Base-by-base conservation (phyloP, 225 moss, liverwort and hornwort genomes). In the Takakia lepidozioides region DNA sequence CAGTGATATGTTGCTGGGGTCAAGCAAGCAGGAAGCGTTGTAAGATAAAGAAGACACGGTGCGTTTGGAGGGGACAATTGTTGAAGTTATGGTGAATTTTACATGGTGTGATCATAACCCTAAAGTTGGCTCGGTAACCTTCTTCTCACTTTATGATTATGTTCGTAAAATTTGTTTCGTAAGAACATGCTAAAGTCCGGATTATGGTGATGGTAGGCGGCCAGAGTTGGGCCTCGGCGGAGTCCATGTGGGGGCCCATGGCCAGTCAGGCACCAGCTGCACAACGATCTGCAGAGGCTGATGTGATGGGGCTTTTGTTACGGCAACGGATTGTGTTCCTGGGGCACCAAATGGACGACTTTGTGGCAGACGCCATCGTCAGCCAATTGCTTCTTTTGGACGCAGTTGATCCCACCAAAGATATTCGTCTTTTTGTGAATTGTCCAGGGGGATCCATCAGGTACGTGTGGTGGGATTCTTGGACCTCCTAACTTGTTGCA, bases 331-430 rank as follows among this genome's bases (percentile, higher is more conserved):
- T 98, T 49, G 87, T 98, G 54, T 98, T 98, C 36, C 71, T 98
- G 0, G 95, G 95, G 5, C 68, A 85, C 46, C 95, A 98, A 72
- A 86, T 98, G 90, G 95, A 98, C 36, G 95, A 98, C 46, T 90
- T 98, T 20, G 95, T 98, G 19, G 95, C 95, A 9, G 95, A 98
- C 21, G 72, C 95, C 2, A 77, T 90, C 27, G 59, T 98, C 54
- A 98, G 95, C 72, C 95, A 98, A 57, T 68, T 98, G 61, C 90
- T 98, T 6, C 82, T 98, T 10, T 55, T 98, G 52, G 95, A 98
- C 58, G 90, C 95, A 2, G 84, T 90, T 1, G 95, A 98, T 43
- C 47, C 87, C 1, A 90, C 84, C 22, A 87, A 90, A 48, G 86
- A 90, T 9, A 98, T 98, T 38, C 90, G 95, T 0, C 85, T 98